Conservation (phyloP, 495 filamentous ascomycete species). For the Penicillium ucsense region DNA sequence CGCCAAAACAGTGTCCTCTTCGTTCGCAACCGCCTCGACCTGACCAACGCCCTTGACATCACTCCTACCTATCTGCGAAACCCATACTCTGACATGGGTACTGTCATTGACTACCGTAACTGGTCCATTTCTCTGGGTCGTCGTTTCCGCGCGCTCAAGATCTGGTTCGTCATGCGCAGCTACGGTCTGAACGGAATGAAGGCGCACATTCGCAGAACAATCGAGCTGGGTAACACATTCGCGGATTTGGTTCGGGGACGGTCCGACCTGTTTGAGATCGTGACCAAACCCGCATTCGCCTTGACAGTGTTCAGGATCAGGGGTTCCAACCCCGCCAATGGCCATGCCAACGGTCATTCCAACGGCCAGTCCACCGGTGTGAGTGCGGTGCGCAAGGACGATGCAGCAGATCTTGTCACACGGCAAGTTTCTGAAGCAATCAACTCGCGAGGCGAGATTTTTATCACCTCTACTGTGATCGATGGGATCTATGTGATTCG, state of each 20-base stretch:
- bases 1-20: slow-evolving; percentile 51
- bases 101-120: slow-evolving; percentile 94
- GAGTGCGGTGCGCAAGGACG: slow-evolving; percentile 27
- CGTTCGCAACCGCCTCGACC: slow-evolving; percentile 61
- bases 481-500: slow-evolving; percentile 74
- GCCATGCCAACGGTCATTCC: slow-evolving; percentile 4
- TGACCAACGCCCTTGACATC: slow-evolving; percentile 72
- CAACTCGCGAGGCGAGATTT: slow-evolving; percentile 69
- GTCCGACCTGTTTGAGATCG: slow-evolving; percentile 66
- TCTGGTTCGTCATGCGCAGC: slow-evolving; percentile 90
- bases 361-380: slow-evolving; percentile 13
- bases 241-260: slow-evolving; percentile 46
- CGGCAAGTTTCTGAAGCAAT: slow-evolving; percentile 70
- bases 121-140: slow-evolving; percentile 96
- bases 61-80: slow-evolving; percentile 79
- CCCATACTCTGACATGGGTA: slow-evolving; percentile 64
- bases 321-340: slow-evolving; percentile 16
- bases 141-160: slow-evolving; percentile 85
- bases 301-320: slow-evolving; percentile 64
- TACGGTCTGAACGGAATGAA: slow-evolving; percentile 78
- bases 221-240: slow-evolving; percentile 63
- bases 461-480: slow-evolving; percentile 69
- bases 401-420: slow-evolving; percentile 56
- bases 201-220: slow-evolving; percentile 55
- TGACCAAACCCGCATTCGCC: slow-evolving; percentile 67